Base-by-base conservation (phyloP, 257 asterid species). In the Nicotiana benthamiana region DNA sequence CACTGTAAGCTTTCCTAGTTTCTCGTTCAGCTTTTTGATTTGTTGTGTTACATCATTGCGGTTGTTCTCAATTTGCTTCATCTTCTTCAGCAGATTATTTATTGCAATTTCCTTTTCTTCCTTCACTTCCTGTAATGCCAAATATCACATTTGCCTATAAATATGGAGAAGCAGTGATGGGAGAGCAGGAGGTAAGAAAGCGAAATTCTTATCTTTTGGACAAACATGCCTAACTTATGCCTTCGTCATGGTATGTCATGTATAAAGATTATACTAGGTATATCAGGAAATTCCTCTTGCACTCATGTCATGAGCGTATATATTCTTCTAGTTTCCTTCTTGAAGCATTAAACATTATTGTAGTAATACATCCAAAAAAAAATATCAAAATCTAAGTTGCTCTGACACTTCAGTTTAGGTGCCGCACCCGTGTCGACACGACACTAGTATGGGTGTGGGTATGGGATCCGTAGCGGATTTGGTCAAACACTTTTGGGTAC, bases 51-150 rank as follows among this genome's bases (percentile, higher is more conserved):
- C 59, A 17, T 52, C 77, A 53, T 76, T 75, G 56, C 63, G 51
- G 40, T 64, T 53, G 59, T 76, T 46, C 66, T 76, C 72, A 15
- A 76, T 76, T 78, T 18, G 54, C 12, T n/a, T 75, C 67, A 82
- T 82, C 82, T 63, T 82, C 60, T 82, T 78, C 78, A 62, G 82
- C 68, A 82, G 62, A 76, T 77, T 82, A 53, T 34, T 53, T 54
- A 52, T 65, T 36, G 81, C 79, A 52, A 63, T 15, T 82, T 75
- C 82, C 77, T 82, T 82, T 82, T 51, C 75, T 48, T 18, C 61
- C 81, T 68, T 51, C 27, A 46, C 67, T 76, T 82, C 84, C 82
- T 76, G 77, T 17, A 36, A 30, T 51, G 34, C 16, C 51, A 22
- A 40, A 57, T 30, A 34, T 16, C 78, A 68, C 9, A 26, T 16